Conservation (phyloP, 163 green algal genomes). For the Volvox carteri region DNA sequence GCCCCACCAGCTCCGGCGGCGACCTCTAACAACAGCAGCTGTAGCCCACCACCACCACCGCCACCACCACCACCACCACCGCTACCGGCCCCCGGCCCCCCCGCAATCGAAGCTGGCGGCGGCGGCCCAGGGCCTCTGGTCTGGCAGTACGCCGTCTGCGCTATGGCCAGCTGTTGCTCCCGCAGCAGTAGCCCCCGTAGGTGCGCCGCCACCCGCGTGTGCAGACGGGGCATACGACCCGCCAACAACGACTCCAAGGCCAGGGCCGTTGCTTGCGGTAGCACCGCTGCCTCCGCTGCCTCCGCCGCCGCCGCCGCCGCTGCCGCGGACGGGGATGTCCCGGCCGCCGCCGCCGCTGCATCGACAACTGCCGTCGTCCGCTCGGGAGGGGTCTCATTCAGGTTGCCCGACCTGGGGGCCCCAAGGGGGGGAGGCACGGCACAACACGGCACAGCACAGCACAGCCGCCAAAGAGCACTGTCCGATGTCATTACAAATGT, state of each 20-base stretch:
- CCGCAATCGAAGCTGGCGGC: background rate
- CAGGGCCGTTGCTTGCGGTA: background rate
- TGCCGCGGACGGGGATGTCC: background rate
- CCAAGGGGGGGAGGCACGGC: too few relatives aligned
- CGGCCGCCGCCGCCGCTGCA: background rate
- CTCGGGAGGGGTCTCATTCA: too few relatives aligned
- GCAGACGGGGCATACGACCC: conserved; percentile 6
- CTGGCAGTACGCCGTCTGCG: background rate
- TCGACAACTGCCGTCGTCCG: too few relatives aligned
- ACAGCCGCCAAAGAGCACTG: too few relatives aligned
- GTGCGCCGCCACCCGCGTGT: background rate
- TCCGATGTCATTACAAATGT: too few relatives aligned
- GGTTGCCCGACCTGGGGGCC: too few relatives aligned
- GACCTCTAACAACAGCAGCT: background rate
- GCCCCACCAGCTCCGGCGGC: too few relatives aligned
- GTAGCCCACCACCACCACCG: background rate
- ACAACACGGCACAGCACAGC: too few relatives aligned
- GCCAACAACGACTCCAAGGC: background rate
- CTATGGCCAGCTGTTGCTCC: conserved; percentile 26
- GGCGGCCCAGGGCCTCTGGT: background rate
- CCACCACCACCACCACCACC: background rate
- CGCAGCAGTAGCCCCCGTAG: conserved; percentile 8
- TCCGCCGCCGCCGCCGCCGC: background rate
- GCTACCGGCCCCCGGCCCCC: background rate
- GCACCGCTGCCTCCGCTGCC: background rate